These are phyloP conservation scores for Pythium plurisporium DNA, from an alignment of 352 stramenopile genomes.

Conservation along the genomic window DNA sequence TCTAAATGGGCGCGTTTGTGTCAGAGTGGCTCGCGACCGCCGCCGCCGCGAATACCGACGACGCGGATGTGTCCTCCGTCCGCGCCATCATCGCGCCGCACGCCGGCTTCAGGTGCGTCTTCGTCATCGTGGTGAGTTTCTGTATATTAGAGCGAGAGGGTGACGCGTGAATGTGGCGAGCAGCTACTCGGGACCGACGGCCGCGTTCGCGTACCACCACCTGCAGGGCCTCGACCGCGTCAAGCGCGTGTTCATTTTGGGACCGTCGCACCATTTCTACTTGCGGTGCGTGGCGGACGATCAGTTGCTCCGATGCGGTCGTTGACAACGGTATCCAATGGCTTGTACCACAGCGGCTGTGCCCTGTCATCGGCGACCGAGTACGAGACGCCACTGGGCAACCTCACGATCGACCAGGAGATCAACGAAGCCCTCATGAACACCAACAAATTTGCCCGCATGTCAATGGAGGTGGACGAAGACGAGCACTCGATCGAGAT, in stretches of 20 bases:
- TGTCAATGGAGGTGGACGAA: slow-evolving; percentile 89
- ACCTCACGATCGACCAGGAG: slow-evolving; percentile 89
- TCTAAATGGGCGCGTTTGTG: too few relatives aligned
- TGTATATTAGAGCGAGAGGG: too few relatives aligned
- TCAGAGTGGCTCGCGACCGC: slow-evolving; percentile 57
- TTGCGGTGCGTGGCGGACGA: slow-evolving; percentile 72
- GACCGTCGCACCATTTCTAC: slow-evolving; percentile 96
- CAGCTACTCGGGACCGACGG: slow-evolving; percentile 93
- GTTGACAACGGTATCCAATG: neutral
- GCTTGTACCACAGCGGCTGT: slow-evolving; percentile 49
- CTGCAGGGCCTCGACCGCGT: slow-evolving; percentile 66
- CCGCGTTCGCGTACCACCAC: slow-evolving; percentile 91
- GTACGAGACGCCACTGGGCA: slow-evolving; percentile 94
- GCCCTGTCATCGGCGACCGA: slow-evolving; percentile 78
- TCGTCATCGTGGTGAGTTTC: too few relatives aligned
- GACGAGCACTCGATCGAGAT: slow-evolving; percentile 97
- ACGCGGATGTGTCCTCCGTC: slow-evolving; percentile 35
- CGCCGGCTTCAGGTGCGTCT: slow-evolving; percentile 65
- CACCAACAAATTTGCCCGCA: slow-evolving; percentile 71
- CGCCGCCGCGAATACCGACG: slow-evolving; percentile 31
- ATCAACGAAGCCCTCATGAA: slow-evolving; percentile 88
- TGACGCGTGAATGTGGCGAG: too few relatives aligned
- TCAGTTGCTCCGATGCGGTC: too few relatives aligned
- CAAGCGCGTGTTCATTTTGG: slow-evolving; percentile 90
- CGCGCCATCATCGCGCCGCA: slow-evolving; percentile 86